Conservation (phyloP, 2,329 filamentous ascomycete species). For the Fusarium equiseti region DNA sequence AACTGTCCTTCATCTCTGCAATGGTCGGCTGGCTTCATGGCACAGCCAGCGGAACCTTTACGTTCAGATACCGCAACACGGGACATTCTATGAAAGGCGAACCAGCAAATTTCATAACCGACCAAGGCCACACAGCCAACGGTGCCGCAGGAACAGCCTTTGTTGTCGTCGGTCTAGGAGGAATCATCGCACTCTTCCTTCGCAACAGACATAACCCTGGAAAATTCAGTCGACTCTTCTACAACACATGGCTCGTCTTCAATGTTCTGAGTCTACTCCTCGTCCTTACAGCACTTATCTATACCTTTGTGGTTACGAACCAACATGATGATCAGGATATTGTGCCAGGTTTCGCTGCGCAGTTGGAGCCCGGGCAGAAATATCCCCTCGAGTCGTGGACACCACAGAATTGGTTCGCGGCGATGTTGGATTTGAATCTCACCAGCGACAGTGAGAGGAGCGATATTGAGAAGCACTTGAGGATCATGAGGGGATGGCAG, state of each 20-base stretch:
- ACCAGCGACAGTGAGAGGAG: conserved; percentile 20
- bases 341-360: conserved; percentile 21
- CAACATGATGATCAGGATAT: conserved; percentile 43
- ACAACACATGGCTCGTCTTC: conserved; percentile 42
- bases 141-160: conserved; percentile 48
- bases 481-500: conserved; percentile 47
- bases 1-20: conserved; percentile 46
- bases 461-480: conserved; percentile 42
- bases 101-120: conserved; percentile 43
- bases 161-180: conserved; percentile 45
- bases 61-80: conserved; percentile 27
- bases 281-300: conserved; percentile 42
- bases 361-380: conserved; percentile 24
- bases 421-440: conserved; percentile 43
- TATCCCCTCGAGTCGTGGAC: conserved; percentile 45
- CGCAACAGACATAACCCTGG: conserved; percentile 24
- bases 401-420: conserved; percentile 48
- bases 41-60: conserved; percentile 43
- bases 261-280: conserved; percentile 43
- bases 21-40: conserved; percentile 48
- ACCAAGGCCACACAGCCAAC: conserved; percentile 49
- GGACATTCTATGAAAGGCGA: conserved; percentile 33
- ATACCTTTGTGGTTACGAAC: conserved; percentile 48
- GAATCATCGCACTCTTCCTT: conserved; percentile 41
- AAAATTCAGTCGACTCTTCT: conserved; percentile 32